phyloP scores from a whole-genome alignment of 805 yeast species.

The Candida silvatica region DNA sequence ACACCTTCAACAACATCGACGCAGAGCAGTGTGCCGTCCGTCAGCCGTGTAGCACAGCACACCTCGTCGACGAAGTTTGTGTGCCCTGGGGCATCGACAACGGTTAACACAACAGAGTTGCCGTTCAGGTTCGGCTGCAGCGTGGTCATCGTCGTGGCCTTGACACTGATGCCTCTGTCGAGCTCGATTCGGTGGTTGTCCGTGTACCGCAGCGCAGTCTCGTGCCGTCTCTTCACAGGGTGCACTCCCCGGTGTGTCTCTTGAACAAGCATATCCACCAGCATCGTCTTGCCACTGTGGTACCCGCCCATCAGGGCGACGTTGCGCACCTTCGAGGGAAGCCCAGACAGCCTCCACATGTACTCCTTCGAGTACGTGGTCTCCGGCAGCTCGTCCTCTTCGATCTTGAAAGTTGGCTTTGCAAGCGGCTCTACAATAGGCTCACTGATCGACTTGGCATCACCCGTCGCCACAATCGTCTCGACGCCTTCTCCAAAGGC shows the following conservation, averaged over 20 bases:
- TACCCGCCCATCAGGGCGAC: slow-evolving; percentile 72
- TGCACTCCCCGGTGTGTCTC: slow-evolving; percentile 50
- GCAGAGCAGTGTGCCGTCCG: slow-evolving; percentile 61
- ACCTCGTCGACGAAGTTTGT: slow-evolving; percentile 74
- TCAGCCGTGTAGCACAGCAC: slow-evolving; percentile 43
- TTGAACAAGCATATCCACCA: slow-evolving; percentile 57
- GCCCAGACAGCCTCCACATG: slow-evolving; percentile 33
- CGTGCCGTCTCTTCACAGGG: slow-evolving; percentile 25
- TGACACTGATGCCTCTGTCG: slow-evolving; percentile 62
- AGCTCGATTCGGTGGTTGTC: slow-evolving; percentile 67
- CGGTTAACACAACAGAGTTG: slow-evolving; percentile 49
- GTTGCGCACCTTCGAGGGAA: slow-evolving; percentile 65
- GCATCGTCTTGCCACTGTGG: slow-evolving; percentile 80
- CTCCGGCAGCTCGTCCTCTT: slow-evolving; percentile 47
- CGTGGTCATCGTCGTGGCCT: slow-evolving; percentile 52
- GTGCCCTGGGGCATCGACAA: slow-evolving; percentile 92
- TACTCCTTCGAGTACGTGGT: slow-evolving; percentile 57
- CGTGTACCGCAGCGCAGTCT: slow-evolving; percentile 50
- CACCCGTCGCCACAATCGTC: slow-evolving; percentile 43
- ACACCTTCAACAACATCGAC: slow-evolving; percentile 86
- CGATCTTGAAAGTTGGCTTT: slow-evolving; percentile 36
- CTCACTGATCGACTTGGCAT: slow-evolving; percentile 35
- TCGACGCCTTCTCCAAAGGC: slow-evolving; percentile 59
- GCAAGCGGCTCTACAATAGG: slow-evolving; percentile 57
- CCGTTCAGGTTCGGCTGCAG: slow-evolving; percentile 43